Evolutionary conservation across 495 filamentous ascomycete species (phyloP), one percentile per base, ranked within the genome.

Genomic region (Staphylotrichum tortipilum): DNA sequence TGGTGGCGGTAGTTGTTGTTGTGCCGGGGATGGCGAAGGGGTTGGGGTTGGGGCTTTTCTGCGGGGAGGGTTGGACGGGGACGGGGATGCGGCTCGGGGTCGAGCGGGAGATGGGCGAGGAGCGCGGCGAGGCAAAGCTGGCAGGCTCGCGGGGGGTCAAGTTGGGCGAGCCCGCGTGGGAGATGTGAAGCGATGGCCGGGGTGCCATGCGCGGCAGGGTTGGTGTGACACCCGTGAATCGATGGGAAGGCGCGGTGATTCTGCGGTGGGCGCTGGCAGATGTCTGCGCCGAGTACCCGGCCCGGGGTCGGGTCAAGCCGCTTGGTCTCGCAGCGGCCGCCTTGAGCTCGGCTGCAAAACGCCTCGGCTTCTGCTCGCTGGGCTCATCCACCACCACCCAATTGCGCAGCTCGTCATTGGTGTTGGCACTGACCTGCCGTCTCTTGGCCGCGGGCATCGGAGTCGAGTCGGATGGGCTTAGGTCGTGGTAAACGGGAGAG

Each of bases 321-420:
- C 48, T 53, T 24, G 53, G 37, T 17, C 44, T 31, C 3, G 54
- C 29, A 22, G 49, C 44, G 17, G 44, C 44, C 4, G 44, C 37
- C 35, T 42, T 52, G 15, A 57, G 44, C 11, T 52, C 55, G 10
- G 55, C 30, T 31, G 35, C 53, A 22, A 63, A 61, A 5, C 46
- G 43, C 50, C 33, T 50, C 26, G 31, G 49, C 24, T 54, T 34
- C 28, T 53, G 61, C 23, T 68, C 65, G 34, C 46, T 46, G 11
- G 55, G 55, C 9, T 61, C 56, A 28, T 75, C 75, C n/a, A 94
- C 80, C 49, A 94, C 69, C 9, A 94, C 83, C 88, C 88, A 94
- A 58, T 75, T 84, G 52, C 71, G 71, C 35, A 80, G 72, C 45
- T 81, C 83, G 24, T 78, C 80, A 56, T 63, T 69, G 53, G 62